Evolutionary conservation across 2,329 filamentous ascomycete genomes (phyloP), one percentile per base, ranked within the genome.

Genomic region (Helotiales sp.): DNA sequence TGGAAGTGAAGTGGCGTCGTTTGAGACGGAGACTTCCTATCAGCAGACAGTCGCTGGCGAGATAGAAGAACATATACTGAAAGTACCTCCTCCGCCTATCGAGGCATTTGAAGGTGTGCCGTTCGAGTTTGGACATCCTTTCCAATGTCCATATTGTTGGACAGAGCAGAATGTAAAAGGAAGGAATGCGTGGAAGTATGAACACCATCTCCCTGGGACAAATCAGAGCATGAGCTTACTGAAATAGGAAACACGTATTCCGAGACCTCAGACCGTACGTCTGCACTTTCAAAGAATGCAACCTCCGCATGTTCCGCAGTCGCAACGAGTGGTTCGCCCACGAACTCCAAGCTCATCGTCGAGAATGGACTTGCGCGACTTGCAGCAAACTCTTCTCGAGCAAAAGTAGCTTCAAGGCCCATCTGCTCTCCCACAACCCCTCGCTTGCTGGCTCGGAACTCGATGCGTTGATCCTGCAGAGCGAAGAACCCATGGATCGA

Each of bases 221-320:
- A n/a, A n/a, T n/a, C n/a, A n/a, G n/a, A 15, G 11, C 45, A 64
- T 2, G 7, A 50, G 49, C 62, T 68, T 8, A 71, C 49, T 17
- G 10, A 17, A 65, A 28, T 13, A 72, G 73, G 20, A 73, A 71
- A 40, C 77, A 80, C 65, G 75, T 78, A 3, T 76, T 77, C n/a
- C 68, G 69, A 13, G 78, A 79, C 57, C 69, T 79, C 2, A 76
- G 73, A 67, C 72, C 78, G 20, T 79, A 79, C 52, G 72, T 79
- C 0, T 79, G 78, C 69, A 79, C 78, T 11, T 75, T 76, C 49
- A 68, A 75, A 45, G 71, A 72, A 34, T 79, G 78, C 40, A 68
- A 75, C 1, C 40, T 74, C 26, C 68, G 64, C 26, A 70, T 78
- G 63, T 79, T 79, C 58, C 67, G 64, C 3, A 75, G 72, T 57